These are phyloP conservation scores for Pyrus hybrid DNA, from an alignment of 331 rosid genomes.

Conservation along the genomic window DNA sequence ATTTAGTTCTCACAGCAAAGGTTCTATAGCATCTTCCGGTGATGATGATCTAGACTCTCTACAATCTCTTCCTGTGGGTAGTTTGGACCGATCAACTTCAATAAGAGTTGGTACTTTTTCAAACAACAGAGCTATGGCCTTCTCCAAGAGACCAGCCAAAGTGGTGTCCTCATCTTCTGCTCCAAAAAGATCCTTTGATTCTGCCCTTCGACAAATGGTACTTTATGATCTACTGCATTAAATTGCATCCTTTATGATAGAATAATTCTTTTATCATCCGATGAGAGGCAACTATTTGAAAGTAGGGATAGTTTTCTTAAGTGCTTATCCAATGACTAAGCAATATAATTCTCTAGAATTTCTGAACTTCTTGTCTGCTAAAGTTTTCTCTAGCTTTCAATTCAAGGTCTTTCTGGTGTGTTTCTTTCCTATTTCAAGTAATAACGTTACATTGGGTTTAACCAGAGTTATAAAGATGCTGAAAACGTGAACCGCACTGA, in stretches of 20 bases:
- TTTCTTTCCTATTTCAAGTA: not conserved
- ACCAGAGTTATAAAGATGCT: not conserved
- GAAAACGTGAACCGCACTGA: not conserved
- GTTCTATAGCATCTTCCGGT: constrained; percentile 74
- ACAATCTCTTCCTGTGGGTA: constrained; percentile 59
- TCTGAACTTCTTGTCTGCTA: not conserved
- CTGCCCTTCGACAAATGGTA: constrained; percentile 74
- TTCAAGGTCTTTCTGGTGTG: not conserved
- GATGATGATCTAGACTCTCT: constrained; percentile 80
- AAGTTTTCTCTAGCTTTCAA: not conserved
- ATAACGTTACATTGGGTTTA: not conserved
- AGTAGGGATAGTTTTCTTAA: not conserved
- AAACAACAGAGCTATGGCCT: constrained; percentile 41
- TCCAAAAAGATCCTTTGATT: constrained; percentile 77
- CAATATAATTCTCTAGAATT: not conserved
- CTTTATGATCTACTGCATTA: constrained; percentile 8
- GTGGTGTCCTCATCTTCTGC: constrained; percentile 55
- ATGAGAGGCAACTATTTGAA: not conserved
- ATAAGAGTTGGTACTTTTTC: constrained; percentile 40
- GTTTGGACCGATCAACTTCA: constrained; percentile 51
- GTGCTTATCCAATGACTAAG: not conserved
- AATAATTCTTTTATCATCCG: not conserved
- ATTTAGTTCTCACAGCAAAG: constrained; percentile 73
- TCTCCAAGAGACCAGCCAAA: constrained; percentile 59
- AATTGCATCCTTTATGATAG: not conserved